Percentiles rank a stretch among this genome's conserved stretches.
phyloP scores from a whole-genome alignment of 345 rosid species.

The Syzygium grande region DNA sequence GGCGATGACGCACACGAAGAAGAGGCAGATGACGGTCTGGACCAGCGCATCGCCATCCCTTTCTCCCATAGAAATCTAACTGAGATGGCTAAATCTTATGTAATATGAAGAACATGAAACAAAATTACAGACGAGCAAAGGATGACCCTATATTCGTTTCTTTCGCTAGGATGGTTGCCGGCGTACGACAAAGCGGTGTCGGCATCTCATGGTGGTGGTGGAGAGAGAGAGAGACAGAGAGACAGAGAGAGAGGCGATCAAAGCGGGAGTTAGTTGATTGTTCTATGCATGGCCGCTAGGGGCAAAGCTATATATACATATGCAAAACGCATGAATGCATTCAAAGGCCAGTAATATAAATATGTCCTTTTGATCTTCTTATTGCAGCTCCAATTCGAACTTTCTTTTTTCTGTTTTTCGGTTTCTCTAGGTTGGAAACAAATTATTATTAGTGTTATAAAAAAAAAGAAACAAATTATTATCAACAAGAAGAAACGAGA shows the following conservation, averaged over 20 bases:
- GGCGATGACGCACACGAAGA: slow-evolving; percentile 33
- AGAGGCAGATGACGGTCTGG: slow-evolving; percentile 24
- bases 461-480: background rate
- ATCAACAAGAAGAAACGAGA: background rate
- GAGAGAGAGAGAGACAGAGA: background rate
- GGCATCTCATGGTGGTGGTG: background rate
- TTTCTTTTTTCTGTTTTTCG: background rate
- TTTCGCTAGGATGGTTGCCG: background rate
- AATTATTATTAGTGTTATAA: too few species aligned
- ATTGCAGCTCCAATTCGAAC: background rate
- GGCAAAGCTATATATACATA: background rate
- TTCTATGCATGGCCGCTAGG: background rate
- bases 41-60: slow-evolving; percentile 46
- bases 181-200: background rate
- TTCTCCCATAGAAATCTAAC: slow-evolving; percentile 10
- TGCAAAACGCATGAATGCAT: background rate
- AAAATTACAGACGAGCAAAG: background rate
- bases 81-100: background rate
- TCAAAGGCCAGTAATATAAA: background rate
- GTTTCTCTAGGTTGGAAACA: background rate
- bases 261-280: background rate
- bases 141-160: background rate
- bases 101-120: background rate
- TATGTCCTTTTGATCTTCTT: background rate
- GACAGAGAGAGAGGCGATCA: background rate